Percentiles rank a stretch among this genome's conserved stretches.
Evolutionary conservation across 2,329 filamentous ascomycete genomes (phyloP).

Genomic region (Alternaria sp.): DNA sequence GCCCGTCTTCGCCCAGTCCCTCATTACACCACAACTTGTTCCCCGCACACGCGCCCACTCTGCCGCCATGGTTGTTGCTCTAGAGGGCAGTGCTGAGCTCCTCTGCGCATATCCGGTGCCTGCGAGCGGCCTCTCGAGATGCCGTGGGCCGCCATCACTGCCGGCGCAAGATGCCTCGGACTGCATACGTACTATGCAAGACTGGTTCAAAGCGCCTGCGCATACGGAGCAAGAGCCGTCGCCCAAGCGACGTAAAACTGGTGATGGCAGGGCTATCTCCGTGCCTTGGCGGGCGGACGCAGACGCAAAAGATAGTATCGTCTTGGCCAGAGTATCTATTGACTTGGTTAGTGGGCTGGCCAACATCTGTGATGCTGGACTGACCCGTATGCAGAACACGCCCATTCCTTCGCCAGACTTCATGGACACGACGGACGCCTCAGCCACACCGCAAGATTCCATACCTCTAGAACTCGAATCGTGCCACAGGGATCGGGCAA

Average conservation of each 20-base stretch:
- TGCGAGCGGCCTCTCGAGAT: background rate
- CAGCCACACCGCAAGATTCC: constrained; percentile 4
- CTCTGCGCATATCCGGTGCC: constrained; percentile 2
- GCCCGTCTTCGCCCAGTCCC: constrained; percentile 13
- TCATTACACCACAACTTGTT: background rate
- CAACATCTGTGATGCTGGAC: background rate
- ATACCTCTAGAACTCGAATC: constrained; percentile 31
- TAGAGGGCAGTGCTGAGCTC: constrained; percentile 27
- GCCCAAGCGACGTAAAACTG: constrained; percentile 39
- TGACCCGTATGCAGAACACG: constrained; percentile 14
- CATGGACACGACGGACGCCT: background rate
- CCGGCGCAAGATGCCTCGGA: constrained; percentile 18
- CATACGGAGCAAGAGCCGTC: constrained; percentile 19
- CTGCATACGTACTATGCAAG: constrained; percentile 16
- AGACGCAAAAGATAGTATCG: constrained; percentile 29
- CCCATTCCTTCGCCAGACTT: background rate
- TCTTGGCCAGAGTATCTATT: constrained; percentile 36
- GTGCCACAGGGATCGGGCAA: constrained; percentile 17
- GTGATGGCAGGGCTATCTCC: constrained; percentile 4
- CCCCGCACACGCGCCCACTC: background rate
- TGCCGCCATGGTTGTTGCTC: constrained; percentile 22
- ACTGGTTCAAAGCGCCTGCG: constrained; percentile 23
- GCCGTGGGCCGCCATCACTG: background rate
- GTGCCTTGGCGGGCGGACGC: constrained; percentile 5
- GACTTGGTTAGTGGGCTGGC: constrained; percentile 30